Percentiles rank a stretch among this genome's conserved stretches.
These are phyloP conservation scores for Pleomassaria siparia DNA, from an alignment of 2,329 filamentous ascomycete species.

Conservation along the genomic window DNA sequence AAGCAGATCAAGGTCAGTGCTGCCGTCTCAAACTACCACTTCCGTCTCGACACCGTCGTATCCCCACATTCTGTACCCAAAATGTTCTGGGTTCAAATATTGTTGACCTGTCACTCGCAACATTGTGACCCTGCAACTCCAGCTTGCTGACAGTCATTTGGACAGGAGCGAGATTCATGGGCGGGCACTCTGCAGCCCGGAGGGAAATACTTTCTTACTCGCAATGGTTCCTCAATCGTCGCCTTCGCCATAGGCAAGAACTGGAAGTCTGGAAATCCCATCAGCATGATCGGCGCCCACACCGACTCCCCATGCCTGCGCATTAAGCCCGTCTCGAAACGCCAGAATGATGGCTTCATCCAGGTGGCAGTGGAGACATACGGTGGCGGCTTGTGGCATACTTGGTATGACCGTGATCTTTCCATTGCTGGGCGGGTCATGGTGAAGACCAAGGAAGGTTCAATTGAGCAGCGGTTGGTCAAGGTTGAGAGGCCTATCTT, in stretches of 20 bases:
- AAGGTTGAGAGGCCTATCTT: constrained; percentile 89
- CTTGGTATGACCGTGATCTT: constrained; percentile 95
- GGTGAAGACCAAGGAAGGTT: constrained; percentile 71
- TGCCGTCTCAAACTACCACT: constrained; percentile 10
- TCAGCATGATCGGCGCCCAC: constrained; percentile 91
- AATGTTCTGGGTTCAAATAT: too few species aligned
- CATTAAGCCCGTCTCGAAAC: constrained; percentile 93
- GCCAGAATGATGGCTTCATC: constrained; percentile 79
- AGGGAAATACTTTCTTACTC: constrained; percentile 94
- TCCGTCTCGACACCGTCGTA: too few species aligned
- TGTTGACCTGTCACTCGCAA: neutral
- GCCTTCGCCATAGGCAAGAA: constrained; percentile 88
- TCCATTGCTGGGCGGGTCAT: constrained; percentile 87
- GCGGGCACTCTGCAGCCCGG: constrained; percentile 75
- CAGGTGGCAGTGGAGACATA: constrained; percentile 97
- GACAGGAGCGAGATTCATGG: constrained; percentile 84
- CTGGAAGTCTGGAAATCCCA: constrained; percentile 89
- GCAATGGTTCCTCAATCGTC: constrained; percentile 88
- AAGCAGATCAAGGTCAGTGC: constrained; percentile 68
- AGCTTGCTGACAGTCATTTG: neutral
- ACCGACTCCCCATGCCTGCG: constrained; percentile 92
- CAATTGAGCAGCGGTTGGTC: constrained; percentile 80
- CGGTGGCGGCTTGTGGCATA: constrained; percentile 95
- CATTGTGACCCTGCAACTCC: neutral
- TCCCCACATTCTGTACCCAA: neutral